A percentile compares a stretch with the other conserved stretches of the same genome.
Evolutionary conservation across 2,329 filamentous ascomycete genomes (phyloP).

Genomic region (Fusarium tuaranense): DNA sequence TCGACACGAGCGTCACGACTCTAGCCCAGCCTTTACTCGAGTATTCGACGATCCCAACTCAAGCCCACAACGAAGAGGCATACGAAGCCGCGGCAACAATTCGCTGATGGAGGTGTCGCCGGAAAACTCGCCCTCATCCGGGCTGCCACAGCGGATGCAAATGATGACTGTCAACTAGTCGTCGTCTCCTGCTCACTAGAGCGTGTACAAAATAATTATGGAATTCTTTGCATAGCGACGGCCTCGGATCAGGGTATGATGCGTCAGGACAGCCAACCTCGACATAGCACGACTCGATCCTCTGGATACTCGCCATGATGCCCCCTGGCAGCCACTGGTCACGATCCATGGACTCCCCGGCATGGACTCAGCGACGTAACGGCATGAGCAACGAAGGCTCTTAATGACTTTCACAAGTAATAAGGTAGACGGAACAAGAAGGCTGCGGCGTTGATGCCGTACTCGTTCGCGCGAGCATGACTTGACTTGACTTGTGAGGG

Average conservation of each 20-base stretch:
- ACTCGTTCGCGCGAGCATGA: slow-evolving; percentile 42
- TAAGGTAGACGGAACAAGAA: slow-evolving; percentile 45
- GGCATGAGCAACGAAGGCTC: slow-evolving; percentile 34
- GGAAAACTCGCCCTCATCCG: slow-evolving; percentile 64
- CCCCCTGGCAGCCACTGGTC: neutral
- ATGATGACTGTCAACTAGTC: slow-evolving; percentile 72
- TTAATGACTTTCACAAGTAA: slow-evolving; percentile 46
- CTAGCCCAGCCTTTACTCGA: slow-evolving; percentile 75
- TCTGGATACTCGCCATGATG: slow-evolving; percentile 17
- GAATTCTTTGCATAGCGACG: slow-evolving; percentile 54
- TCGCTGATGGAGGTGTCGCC: slow-evolving; percentile 64
- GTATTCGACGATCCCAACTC: slow-evolving; percentile 73
- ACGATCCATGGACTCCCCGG: slow-evolving; percentile 2
- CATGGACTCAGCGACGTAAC: neutral
- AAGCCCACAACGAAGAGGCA: slow-evolving; percentile 64
- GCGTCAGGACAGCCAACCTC: slow-evolving; percentile 5
- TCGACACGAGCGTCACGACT: slow-evolving; percentile 60
- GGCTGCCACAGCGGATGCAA: slow-evolving; percentile 66
- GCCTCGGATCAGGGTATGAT: slow-evolving; percentile 37
- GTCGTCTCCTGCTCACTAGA: slow-evolving; percentile 41
- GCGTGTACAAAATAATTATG: slow-evolving; percentile 48
- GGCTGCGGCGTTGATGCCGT: slow-evolving; percentile 37
- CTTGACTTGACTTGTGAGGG: slow-evolving; percentile 26
- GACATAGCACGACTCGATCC: slow-evolving; percentile 15
- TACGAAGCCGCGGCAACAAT: slow-evolving; percentile 66